Evolutionary conservation across 176 grass and related monocot genomes (phyloP).

Genomic region (Phragmites australis): DNA sequence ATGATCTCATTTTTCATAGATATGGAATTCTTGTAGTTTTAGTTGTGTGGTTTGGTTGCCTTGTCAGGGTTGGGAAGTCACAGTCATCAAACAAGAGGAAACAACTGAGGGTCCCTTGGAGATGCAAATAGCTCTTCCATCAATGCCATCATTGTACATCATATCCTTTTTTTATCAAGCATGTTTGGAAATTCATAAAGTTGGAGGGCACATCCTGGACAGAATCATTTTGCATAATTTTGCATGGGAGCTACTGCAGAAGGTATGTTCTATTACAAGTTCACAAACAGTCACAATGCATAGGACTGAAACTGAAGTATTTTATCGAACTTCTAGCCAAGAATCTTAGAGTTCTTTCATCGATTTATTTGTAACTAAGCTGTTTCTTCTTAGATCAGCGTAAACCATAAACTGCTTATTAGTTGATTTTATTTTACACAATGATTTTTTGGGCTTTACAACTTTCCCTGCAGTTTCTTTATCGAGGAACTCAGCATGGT

Average conservation of each 20-base stretch:
- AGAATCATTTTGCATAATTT: constrained; percentile 80
- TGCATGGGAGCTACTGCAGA: constrained; percentile 82
- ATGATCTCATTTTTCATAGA: neutral
- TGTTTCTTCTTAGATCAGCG: constrained; percentile 18
- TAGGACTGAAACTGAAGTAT: constrained; percentile 25
- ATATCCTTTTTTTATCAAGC: constrained; percentile 93
- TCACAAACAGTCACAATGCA: constrained; percentile 17
- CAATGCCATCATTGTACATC: constrained; percentile 94
- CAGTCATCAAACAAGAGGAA: constrained; percentile 92
- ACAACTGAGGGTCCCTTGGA: constrained; percentile 71
- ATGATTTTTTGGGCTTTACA: neutral
- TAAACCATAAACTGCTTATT: constrained; percentile 13
- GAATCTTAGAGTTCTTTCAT: neutral
- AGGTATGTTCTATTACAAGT: constrained; percentile 56
- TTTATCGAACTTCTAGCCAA: constrained; percentile 19
- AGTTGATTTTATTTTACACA: neutral
- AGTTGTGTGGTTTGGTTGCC: constrained; percentile 36
- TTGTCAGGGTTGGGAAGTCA: constrained; percentile 95
- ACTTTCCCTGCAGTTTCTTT: neutral
- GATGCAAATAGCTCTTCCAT: constrained; percentile 93
- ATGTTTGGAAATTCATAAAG: constrained; percentile 94
- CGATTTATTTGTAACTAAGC: constrained; percentile 22
- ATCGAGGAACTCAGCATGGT: constrained; percentile 18
- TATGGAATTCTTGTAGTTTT: constrained; percentile 4
- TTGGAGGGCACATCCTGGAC: constrained; percentile 96